These are phyloP conservation scores for Entomortierella parvispora DNA, from an alignment of 192 early-diverging fungal genomes.

Conservation along the genomic window DNA sequence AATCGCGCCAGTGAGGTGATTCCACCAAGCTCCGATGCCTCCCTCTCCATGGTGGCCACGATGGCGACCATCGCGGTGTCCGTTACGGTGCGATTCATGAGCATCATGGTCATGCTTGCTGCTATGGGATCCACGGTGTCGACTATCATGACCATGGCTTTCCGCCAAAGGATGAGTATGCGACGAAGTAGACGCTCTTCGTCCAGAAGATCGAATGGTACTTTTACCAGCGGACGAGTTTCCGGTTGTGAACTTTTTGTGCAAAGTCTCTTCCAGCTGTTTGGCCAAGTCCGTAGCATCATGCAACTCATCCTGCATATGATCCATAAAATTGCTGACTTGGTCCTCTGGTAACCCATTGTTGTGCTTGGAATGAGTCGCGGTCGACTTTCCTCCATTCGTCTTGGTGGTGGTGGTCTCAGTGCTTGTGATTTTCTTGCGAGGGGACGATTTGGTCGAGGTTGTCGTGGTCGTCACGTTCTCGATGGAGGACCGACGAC, in stretches of 20 bases:
- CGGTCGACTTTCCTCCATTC: not conserved
- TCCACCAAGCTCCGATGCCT: not conserved
- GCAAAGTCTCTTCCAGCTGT: conserved; percentile 10
- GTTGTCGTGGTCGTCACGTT: conserved; percentile 21
- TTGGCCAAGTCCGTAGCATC: conserved; percentile 16
- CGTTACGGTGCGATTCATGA: conserved; percentile 1
- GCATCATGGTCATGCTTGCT: not conserved
- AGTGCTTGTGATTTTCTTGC: not conserved
- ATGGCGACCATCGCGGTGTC: not conserved
- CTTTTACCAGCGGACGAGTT: not conserved
- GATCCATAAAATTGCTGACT: conserved; percentile 27
- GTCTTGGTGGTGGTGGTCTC: not conserved
- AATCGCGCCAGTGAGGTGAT: not conserved
- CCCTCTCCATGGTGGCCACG: conserved; percentile 1
- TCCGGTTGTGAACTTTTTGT: conserved; percentile 16
- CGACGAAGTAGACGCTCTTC: not conserved
- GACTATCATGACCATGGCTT: not conserved
- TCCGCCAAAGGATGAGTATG: not conserved
- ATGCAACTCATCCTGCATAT: conserved; percentile 21
- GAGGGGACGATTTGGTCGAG: conserved; percentile 12
- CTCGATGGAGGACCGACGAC: conserved; percentile 17
- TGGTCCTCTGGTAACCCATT: conserved; percentile 16
- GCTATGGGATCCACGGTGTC: not conserved
- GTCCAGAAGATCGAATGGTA: conserved; percentile 3
- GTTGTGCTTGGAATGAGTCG: not conserved